Conservation (phyloP, 2,329 filamentous ascomycete genomes). For the Emmonsiellopsis sp. region DNA sequence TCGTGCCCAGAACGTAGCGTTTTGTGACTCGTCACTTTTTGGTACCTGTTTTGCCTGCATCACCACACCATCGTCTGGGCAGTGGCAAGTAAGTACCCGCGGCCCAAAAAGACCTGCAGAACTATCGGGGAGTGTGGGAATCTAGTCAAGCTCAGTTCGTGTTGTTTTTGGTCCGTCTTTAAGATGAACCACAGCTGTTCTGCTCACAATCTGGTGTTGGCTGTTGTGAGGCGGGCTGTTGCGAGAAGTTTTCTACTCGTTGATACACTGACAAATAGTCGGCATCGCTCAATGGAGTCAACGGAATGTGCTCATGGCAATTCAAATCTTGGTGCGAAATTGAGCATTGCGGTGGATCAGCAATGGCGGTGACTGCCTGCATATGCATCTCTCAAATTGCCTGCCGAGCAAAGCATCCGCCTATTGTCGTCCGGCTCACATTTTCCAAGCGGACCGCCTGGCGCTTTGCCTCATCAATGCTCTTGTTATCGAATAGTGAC, state of each 20-base stretch:
- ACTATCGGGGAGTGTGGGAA: neutral
- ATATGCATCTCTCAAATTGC: neutral
- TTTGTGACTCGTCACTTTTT: constrained; percentile 2
- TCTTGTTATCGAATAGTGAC: no score
- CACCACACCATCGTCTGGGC: neutral
- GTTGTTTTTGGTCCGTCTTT: no score
- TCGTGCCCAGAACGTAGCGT: neutral
- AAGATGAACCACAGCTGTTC: no score
- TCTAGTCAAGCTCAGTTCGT: no score
- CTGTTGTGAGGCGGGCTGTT: no score
- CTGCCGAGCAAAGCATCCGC: neutral
- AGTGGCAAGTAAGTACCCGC: neutral
- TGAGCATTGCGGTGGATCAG: neutral
- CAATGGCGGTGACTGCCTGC: neutral
- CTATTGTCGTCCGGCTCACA: neutral
- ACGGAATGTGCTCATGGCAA: neutral
- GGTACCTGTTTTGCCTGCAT: neutral
- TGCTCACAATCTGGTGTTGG: no score
- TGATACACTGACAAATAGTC: neutral
- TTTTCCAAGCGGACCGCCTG: neutral
- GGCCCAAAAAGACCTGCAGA: neutral
- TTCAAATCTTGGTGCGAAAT: neutral
- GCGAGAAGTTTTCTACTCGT: no score
- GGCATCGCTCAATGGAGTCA: neutral
- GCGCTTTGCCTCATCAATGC: neutral